phyloP scores from a whole-genome alignment of 176 grass and related monocot genomes.

The Carex scoparia region DNA sequence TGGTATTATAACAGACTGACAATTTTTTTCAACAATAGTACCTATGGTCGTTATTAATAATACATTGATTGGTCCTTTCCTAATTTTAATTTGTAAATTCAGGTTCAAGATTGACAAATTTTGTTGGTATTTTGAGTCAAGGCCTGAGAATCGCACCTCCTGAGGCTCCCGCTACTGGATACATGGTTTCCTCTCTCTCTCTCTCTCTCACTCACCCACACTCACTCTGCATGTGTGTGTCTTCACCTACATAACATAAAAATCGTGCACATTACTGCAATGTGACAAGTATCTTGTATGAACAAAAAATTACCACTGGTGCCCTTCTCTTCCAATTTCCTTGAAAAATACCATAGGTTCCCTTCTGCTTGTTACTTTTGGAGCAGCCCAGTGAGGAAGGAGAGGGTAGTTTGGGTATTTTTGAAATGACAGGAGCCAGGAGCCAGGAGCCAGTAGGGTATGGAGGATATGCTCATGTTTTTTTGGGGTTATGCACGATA shows the following conservation, averaged over 20 bases:
- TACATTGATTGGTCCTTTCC: neutral
- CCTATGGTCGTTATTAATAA: neutral
- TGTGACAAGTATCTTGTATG: neutral
- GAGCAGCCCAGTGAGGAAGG: neutral
- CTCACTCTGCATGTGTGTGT: neutral
- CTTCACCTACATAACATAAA: neutral
- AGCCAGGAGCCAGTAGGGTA: neutral
- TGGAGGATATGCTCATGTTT: neutral
- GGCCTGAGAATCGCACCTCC: conserved; percentile 95
- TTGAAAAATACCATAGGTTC: neutral
- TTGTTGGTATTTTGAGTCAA: conserved; percentile 93
- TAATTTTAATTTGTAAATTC: conserved; percentile 25
- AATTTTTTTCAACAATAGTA: conserved; percentile 8
- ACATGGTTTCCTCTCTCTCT: conserved; percentile 59
- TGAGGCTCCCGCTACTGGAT: conserved; percentile 81
- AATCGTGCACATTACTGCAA: neutral
- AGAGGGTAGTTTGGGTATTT: neutral
- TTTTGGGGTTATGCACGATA: neutral
- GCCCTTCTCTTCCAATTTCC: neutral
- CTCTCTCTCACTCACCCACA: neutral
- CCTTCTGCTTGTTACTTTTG: neutral
- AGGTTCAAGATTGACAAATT: conserved; percentile 97
- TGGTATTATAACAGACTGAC: conserved; percentile 33
- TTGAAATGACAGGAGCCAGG: neutral
- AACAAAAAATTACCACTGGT: neutral